Evolutionary conservation across 2,329 filamentous ascomycete species (phyloP).

Genomic region (Aspergillus tubingensis): DNA sequence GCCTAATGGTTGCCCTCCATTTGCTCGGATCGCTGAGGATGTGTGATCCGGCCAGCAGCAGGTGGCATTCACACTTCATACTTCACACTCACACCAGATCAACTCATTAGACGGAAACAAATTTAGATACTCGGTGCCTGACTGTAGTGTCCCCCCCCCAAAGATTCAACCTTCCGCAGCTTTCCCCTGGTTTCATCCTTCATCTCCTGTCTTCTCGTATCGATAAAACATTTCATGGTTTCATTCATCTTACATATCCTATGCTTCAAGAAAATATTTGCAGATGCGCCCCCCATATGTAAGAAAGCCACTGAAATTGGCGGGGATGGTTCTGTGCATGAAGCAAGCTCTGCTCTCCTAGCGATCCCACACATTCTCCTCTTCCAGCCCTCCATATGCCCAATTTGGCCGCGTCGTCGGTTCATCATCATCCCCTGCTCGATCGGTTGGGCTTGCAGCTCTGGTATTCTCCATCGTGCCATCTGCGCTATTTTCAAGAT

Average conservation of each 20-base stretch:
- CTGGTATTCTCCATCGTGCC: not conserved
- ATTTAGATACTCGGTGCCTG: not conserved
- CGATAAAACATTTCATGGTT: not conserved
- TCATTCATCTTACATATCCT: conserved; percentile 2
- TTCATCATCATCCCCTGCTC: conserved; percentile 8
- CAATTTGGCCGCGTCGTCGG: conserved; percentile 25
- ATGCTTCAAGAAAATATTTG: not conserved
- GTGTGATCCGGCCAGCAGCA: conserved; percentile 1
- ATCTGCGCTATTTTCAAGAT: not conserved
- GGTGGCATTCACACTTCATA: not conserved
- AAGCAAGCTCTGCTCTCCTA: conserved; percentile 16
- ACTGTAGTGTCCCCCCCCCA: not conserved
- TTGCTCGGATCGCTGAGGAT: conserved; percentile 14
- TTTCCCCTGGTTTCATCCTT: not conserved
- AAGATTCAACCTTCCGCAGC: not conserved
- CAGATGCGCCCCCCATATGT: not conserved
- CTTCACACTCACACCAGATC: not conserved
- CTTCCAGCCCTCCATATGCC: conserved; percentile 37
- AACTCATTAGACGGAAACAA: not conserved
- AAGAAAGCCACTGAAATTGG: not conserved
- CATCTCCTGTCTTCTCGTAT: not conserved
- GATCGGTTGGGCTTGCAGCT: conserved; percentile 7
- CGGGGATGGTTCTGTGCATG: not conserved
- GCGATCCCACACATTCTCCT: conserved; percentile 41
- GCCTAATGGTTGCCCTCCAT: conserved; percentile 25